Evolutionary conservation across 2,329 filamentous ascomycete species (phyloP), one percentile per base, ranked within the genome.

Genomic region (Cladophialophora yegresii): DNA sequence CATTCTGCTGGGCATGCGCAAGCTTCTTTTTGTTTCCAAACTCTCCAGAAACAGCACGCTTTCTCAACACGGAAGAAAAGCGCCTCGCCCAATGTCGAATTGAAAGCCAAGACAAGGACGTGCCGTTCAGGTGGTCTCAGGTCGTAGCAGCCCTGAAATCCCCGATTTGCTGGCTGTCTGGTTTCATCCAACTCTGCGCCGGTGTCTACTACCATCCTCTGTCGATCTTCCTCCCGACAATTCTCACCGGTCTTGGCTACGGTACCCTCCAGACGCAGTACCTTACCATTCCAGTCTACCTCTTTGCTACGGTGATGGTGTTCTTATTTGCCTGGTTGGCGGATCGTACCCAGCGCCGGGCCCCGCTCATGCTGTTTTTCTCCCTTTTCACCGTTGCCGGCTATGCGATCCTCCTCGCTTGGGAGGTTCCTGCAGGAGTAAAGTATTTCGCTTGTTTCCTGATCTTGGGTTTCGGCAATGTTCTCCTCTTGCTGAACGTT

Each of bases 271-370:
- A 86, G 63, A 87, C 89, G 0, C 89, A 92, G 75, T 89, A 89
- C 0, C 81, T 92, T 10, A 88, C 87, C 0, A 88, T 88, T 0
- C 89, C 89, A 1, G 88, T 89, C 0, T 91, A 88, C 74, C 85
- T 91, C 70, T 75, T 89, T 16, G 83, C 87, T 1, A 90, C 89
- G 72, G 70, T 89, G 10, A 75, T 86, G 23, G 88, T 85, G 54
- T 82, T 91, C 64, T 70, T 72, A 9, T 84, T 84, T 1, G 86
- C 86, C 4, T 89, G 81, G 73, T 73, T 90, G 36, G 87, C 88
- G n/a, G 89, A 91, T 77, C 81, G 81, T 12, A 81, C 83, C 1
- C 83, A 85, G 67, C 87, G 89, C 73, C 86, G 89, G 49, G 87
- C 87, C 1, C 72, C 85, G 50, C 82, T 85, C 69, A 83, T 91